A percentile compares a stretch with the other conserved stretches of the same genome.
Conservation (phyloP, 1,139 yeast species). For the Geotrichum phurueaensis region DNA sequence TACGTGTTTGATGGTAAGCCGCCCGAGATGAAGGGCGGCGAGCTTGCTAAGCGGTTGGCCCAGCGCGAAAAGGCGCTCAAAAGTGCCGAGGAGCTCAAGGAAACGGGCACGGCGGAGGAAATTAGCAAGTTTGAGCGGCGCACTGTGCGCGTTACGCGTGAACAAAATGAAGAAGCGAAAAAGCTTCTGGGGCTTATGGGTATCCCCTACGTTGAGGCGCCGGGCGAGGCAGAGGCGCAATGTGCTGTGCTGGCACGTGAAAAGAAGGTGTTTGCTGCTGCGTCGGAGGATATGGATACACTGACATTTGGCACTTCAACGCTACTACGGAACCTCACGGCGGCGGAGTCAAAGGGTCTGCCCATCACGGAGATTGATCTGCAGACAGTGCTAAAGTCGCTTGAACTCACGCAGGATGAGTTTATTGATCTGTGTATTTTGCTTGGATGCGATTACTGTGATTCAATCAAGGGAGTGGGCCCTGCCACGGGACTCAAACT, state of each 20-base stretch:
- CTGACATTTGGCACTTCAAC: constrained; percentile 83
- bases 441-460: constrained; percentile 95
- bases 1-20: constrained; percentile 97
- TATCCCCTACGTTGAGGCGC: constrained; percentile 86
- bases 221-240: constrained; percentile 98
- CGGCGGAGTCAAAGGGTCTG: constrained; percentile 86
- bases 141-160: constrained; percentile 78
- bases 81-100: constrained; percentile 65
- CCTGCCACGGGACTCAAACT: constrained; percentile 89
- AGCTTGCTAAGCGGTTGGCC: constrained; percentile 75
- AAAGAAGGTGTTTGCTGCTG: constrained; percentile 89
- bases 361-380: constrained; percentile 84
- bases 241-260: constrained; percentile 88
- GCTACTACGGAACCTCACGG: constrained; percentile 80
- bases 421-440: constrained; percentile 89
- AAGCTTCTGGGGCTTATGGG: constrained; percentile 80
- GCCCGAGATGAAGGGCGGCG: constrained; percentile 87
- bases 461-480: constrained; percentile 90
- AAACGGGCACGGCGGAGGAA: constrained; percentile 74
- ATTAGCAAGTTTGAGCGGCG: constrained; percentile 74
- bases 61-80: constrained; percentile 79
- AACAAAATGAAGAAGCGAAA: constrained; percentile 93
- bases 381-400: constrained; percentile 62
- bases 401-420: constrained; percentile 63
- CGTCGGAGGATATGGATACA: constrained; percentile 98